phyloP scores from a whole-genome alignment of 345 rosid genomes.

The Populus ilicifolia region DNA sequence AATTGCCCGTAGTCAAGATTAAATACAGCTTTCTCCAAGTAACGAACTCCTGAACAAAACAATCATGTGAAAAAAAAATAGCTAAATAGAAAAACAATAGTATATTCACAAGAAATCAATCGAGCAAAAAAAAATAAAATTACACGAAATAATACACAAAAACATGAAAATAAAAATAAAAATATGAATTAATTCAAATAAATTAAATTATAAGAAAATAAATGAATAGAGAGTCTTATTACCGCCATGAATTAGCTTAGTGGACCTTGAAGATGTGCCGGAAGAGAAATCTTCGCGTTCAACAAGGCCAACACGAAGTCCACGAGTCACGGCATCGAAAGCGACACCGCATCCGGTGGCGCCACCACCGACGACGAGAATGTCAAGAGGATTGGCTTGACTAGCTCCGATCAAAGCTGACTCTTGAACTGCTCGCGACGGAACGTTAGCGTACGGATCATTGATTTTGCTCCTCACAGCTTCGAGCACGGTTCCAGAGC shows the following conservation, averaged over 20 bases:
- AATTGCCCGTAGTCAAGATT: conserved; percentile 91
- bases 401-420: conserved; percentile 51
- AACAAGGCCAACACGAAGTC: conserved; percentile 84
- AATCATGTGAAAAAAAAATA: not conserved
- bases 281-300: conserved; percentile 97
- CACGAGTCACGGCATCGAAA: conserved; percentile 84
- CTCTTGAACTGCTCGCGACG: conserved; percentile 70
- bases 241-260: conserved; percentile 96
- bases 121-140: not conserved
- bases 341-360: conserved; percentile 98
- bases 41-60: conserved; percentile 65
- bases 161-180: not conserved
- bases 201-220: not conserved
- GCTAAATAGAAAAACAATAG: not conserved
- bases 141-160: not conserved
- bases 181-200: not conserved
- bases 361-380: conserved; percentile 92
- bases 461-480: conserved; percentile 42
- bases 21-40: conserved; percentile 97
- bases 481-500: conserved; percentile 38
- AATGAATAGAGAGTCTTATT: conserved; percentile 7
- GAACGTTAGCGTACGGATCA: conserved; percentile 52
- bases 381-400: conserved; percentile 63
- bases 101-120: not conserved
- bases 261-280: conserved; percentile 93